These are phyloP conservation scores for Annulohypoxylon moriforme DNA, from an alignment of 495 filamentous ascomycete species.

Conservation along the genomic window DNA sequence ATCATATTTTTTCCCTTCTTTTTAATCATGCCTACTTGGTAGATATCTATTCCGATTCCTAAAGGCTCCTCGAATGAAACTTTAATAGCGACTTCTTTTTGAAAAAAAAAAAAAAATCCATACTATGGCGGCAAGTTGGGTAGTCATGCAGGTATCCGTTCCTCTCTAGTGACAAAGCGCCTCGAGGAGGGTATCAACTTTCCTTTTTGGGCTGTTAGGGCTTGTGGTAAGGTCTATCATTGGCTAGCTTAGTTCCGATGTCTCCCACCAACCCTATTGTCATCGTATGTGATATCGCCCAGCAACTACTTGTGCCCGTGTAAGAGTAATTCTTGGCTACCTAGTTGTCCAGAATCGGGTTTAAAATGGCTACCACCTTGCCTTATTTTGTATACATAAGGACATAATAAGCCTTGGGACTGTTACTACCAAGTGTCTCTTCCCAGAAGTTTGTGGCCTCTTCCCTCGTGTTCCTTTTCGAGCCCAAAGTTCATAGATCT, in stretches of 20 bases:
- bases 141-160: not conserved
- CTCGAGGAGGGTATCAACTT: not conserved
- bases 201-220: constrained; percentile 24
- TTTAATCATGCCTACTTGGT: too few relatives aligned
- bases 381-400: not conserved
- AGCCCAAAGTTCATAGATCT: too few relatives aligned
- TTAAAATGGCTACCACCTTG: not conserved
- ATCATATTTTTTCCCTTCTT: constrained; percentile 40
- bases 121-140: not conserved
- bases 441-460: not conserved
- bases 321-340: too few relatives aligned
- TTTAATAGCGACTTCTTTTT: not conserved
- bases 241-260: not conserved
- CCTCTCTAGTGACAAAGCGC: not conserved
- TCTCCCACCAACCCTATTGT: not conserved
- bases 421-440: not conserved
- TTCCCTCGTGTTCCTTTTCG: not conserved
- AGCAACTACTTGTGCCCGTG: not conserved
- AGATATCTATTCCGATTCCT: not conserved
- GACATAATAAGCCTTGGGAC: too few relatives aligned
- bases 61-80: not conserved
- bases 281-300: not conserved
- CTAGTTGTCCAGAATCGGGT: not conserved
- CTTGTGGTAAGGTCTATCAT: constrained; percentile 1
- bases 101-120: not conserved